Base-by-base conservation (phyloP, 805 yeast genomes). In the Ogataea neopini region DNA sequence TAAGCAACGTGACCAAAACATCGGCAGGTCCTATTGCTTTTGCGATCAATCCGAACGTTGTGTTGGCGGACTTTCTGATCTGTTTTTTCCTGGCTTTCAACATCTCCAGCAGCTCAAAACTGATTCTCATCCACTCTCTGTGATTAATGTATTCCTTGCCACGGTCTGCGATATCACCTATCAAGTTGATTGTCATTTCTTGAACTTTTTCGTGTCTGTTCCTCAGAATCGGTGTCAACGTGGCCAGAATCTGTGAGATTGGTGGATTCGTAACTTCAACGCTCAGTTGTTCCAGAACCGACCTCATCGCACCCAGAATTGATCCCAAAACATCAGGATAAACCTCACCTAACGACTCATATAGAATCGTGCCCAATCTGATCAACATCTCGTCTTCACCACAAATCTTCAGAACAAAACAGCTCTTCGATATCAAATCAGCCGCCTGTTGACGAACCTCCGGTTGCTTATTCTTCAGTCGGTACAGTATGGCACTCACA, bases 81-180 rank as follows among this genome's bases (percentile, higher is more conserved):
- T 83, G 73, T 58, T 86, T 88, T 47, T 80, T 80, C 5, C 86
- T 80, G 18, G 96, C 84, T 61, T 88, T 89, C 49, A 94, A 74
- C 83, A 92, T 83, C 56, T 94, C 98, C 39, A 94, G 67, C 28
- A 94, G 73, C 59, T 91, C 97, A 66, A 88, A 89, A 60, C 97
- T 88, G 20, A 92, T 87, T 52, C 98, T 75, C 92, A 94, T 88
- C 99, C 99, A 94, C 66, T 94, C 99, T 51, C 88, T 81, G 2
- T 96, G 96, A 30, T 90, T 82, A 13, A 90, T 87, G 46, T 81
- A 80, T 53, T 88, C 95, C 1, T 96, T 83, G 8, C 87, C 91
- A 37, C 80, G 75, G 41, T 76, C 80, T 0, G 98, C 97, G 45
- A 92, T 84, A 43, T 80, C 72, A 2, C 97, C 97, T 20, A 94